These are phyloP conservation scores for Petunia axillaris DNA, from an alignment of 257 asterid species.

Conservation along the genomic window DNA sequence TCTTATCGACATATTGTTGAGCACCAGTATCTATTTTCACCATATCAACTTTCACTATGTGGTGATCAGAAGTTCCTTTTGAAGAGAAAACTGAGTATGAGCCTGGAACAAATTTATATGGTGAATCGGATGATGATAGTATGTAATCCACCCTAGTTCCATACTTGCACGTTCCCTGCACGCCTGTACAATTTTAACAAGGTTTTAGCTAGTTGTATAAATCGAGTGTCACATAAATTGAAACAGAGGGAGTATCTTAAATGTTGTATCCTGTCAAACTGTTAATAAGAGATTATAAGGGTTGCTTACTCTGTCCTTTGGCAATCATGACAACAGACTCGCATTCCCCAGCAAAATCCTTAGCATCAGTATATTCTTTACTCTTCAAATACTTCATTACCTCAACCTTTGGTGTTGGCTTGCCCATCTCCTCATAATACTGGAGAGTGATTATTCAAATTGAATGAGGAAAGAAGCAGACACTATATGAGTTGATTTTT, in stretches of 20 bases:
- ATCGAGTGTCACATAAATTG: background rate
- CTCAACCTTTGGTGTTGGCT: constrained; percentile 81
- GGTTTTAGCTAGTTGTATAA: background rate
- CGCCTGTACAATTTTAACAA: constrained; percentile 51
- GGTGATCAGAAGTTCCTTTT: constrained; percentile 97
- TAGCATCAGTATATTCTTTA: constrained; percentile 74
- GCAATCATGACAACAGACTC: constrained; percentile 95
- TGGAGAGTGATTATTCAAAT: constrained; percentile 31
- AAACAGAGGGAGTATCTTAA: background rate
- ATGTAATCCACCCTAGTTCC: constrained; percentile 92
- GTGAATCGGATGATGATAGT: constrained; percentile 63
- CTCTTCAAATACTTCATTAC: constrained; percentile 81
- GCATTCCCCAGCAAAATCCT: constrained; percentile 87
- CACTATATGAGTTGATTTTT: background rate
- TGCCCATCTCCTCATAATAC: constrained; percentile 93
- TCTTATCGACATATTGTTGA: constrained; percentile 40
- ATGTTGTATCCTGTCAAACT: background rate
- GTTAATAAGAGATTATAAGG: background rate
- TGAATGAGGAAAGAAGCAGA: constrained; percentile 20
- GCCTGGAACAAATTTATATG: constrained; percentile 77
- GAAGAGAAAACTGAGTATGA: constrained; percentile 91
- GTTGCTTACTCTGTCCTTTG: constrained; percentile 85
- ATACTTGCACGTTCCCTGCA: constrained; percentile 95
- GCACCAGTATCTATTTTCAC: constrained; percentile 44
- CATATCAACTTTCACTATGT: constrained; percentile 87